Conservation (phyloP, 1,139 yeast species). For the Debaryomyces subglobosus region DNA sequence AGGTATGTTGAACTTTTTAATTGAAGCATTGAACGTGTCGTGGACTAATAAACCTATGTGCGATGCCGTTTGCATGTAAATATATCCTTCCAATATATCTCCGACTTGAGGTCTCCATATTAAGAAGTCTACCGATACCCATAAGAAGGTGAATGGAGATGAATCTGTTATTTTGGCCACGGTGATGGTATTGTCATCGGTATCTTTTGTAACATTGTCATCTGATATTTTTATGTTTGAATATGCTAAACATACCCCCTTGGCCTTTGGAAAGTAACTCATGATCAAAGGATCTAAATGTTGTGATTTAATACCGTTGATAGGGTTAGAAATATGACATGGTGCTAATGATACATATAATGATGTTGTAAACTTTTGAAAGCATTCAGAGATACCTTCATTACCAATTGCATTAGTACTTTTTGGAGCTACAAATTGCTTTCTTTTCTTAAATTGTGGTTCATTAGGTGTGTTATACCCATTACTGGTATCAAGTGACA, state of each 20-base stretch:
- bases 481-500: constrained; percentile 19
- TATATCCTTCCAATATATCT: constrained; percentile 81
- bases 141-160: constrained; percentile 85
- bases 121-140: constrained; percentile 84
- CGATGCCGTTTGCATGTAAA: constrained; percentile 91
- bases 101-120: constrained; percentile 90
- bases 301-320: constrained; percentile 79
- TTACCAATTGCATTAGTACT: constrained; percentile 38
- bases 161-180: constrained; percentile 74
- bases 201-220: constrained; percentile 36
- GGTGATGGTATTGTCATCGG: constrained; percentile 25
- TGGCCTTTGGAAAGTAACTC: constrained; percentile 72
- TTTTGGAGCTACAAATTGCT: constrained; percentile 24
- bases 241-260: constrained; percentile 85
- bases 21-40: constrained; percentile 94
- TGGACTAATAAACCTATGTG: constrained; percentile 90
- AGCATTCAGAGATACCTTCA: constrained; percentile 61
- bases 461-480: constrained; percentile 10
- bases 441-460: constrained; percentile 21
- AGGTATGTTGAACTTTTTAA: constrained; percentile 84
- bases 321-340: constrained; percentile 63
- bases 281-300: constrained; percentile 88
- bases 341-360: constrained; percentile 90
- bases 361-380: constrained; percentile 62
- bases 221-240: constrained; percentile 53